Percentiles rank a stretch among this genome's conserved stretches.
Evolutionary conservation across 2,329 filamentous ascomycete genomes (phyloP).

Genomic region (Verticillium nubilum): DNA sequence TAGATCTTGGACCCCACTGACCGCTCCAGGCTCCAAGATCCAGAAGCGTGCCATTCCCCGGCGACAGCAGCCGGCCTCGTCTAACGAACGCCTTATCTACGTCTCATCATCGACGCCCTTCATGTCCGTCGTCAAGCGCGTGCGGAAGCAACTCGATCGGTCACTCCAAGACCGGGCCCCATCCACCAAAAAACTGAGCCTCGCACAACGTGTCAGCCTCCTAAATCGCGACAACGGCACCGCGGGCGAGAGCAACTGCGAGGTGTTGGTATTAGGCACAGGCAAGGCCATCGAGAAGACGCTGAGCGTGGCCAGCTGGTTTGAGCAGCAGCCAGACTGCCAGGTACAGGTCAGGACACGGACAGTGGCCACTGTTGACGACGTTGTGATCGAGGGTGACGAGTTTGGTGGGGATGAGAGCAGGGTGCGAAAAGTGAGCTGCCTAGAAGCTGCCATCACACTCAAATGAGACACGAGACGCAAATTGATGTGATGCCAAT

Average conservation of each 20-base stretch:
- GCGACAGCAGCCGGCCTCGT: constrained; percentile 33
- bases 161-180: constrained; percentile 42
- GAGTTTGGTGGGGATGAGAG: constrained; percentile 28
- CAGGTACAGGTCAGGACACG: constrained; percentile 55
- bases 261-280: constrained; percentile 57
- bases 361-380: constrained; percentile 62
- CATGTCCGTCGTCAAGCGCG: constrained; percentile 61
- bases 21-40: constrained; percentile 37
- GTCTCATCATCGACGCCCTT: constrained; percentile 61
- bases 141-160: constrained; percentile 56
- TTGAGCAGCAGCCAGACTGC: constrained; percentile 56
- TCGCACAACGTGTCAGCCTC: constrained; percentile 39
- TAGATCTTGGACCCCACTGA: constrained; percentile 4
- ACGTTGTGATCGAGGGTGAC: constrained; percentile 44
- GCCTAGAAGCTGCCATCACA: constrained; percentile 42
- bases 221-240: constrained; percentile 26
- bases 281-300: constrained; percentile 62
- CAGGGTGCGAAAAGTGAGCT: constrained; percentile 44
- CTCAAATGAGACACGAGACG: constrained; percentile 30
- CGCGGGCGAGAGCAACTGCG: constrained; percentile 18
- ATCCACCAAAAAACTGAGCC: constrained; percentile 34
- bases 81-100: constrained; percentile 51
- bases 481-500: background rate
- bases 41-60: constrained; percentile 42
- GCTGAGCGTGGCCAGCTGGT: constrained; percentile 58